Evolutionary conservation across 1,284 basidiomycete genomes (phyloP), one percentile per base, ranked within the genome.

Genomic region (Cutaneotrichosporon arboriforme): DNA sequence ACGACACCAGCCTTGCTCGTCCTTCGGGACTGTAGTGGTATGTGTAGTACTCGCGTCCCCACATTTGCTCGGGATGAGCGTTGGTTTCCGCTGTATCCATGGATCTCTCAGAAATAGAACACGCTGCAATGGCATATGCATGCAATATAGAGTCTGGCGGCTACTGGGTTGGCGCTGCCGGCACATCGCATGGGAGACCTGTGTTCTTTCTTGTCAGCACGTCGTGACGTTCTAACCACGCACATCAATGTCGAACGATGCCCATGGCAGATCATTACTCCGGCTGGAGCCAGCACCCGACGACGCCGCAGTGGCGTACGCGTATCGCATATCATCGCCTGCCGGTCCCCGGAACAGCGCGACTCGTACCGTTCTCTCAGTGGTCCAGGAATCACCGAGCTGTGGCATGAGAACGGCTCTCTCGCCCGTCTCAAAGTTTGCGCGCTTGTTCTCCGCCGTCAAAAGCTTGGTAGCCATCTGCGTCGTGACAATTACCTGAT

Each of bases 1-100:
- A 94, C 70, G 90, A 93, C 73, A 94, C 90, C 36, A 88, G 72
- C 52, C 59, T 73, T 20, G 67, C 72, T 17, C 63, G 74, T 35
- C 74, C 74, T 8, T 62, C 71, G 1, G 74, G 74, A 10, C 67
- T 73, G 46, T 76, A 68, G 49, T 31, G 10, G 26, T 31, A 31
- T 5, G 26, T 31, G 26, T 7, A 31, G 26, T 31, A 31, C 7
- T 31, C 26, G n/a, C n/a, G n/a, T n/a, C n/a, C n/a, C 10, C 26
- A 31, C 26, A 31, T 31, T 10, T 31, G 26, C 26, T 10, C 26
- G 26, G 26, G 7, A 10, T 31, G 26, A 10, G 26, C 26, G 26
- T 31, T 5, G 10, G 10, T 31, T 31, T 7, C 26, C 26, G 26
- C 26, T 31, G 26, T 31, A 31, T 31, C 26, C 26, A 31, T 31